Conservation (phyloP, 2,329 filamentous ascomycete species). For the Aspergillus japonicus region DNA sequence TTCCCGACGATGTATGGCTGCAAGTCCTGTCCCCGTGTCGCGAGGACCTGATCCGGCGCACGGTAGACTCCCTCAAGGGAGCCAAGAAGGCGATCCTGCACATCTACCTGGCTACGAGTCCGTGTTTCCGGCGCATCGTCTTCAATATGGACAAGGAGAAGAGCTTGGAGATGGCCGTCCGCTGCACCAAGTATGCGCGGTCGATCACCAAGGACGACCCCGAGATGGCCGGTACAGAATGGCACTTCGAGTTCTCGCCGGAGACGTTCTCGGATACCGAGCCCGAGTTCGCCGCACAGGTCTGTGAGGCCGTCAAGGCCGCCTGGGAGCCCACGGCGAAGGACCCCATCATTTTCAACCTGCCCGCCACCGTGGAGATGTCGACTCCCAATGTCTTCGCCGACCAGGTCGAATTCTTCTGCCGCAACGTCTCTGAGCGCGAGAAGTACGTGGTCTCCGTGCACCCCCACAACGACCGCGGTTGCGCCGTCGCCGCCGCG, state of each 20-base stretch:
- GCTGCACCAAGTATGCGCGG: conserved; percentile 81
- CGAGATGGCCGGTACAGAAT: conserved; percentile 54
- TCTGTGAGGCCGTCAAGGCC: conserved; percentile 90
- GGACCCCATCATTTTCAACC: conserved; percentile 90
- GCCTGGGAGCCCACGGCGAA: conserved; percentile 83
- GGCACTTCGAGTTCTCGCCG: conserved; percentile 52
- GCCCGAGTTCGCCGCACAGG: conserved; percentile 74
- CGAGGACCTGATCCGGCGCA: conserved; percentile 83
- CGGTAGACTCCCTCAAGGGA: conserved; percentile 83
- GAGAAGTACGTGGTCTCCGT: conserved; percentile 87
- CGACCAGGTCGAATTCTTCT: conserved; percentile 96
- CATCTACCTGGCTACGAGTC: conserved; percentile 93
- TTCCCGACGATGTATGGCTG: conserved; percentile 86
- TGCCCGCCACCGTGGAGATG: conserved; percentile 95
- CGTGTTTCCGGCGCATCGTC: conserved; percentile 89
- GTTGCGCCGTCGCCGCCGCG: conserved; percentile 83
- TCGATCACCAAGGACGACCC: conserved; percentile 83
- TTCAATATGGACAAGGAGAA: conserved; percentile 85
- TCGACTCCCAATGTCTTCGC: conserved; percentile 92
- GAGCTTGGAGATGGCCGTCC: conserved; percentile 75
- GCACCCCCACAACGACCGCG: conserved; percentile 92
- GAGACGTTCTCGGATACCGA: conserved; percentile 82
- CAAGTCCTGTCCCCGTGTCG: conserved; percentile 92
- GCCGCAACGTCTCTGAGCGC: conserved; percentile 75
- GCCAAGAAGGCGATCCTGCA: conserved; percentile 93